A percentile compares a stretch with the other conserved stretches of the same genome.
phyloP scores from a whole-genome alignment of 176 grass and related monocot species.

The Pharus latifolius region DNA sequence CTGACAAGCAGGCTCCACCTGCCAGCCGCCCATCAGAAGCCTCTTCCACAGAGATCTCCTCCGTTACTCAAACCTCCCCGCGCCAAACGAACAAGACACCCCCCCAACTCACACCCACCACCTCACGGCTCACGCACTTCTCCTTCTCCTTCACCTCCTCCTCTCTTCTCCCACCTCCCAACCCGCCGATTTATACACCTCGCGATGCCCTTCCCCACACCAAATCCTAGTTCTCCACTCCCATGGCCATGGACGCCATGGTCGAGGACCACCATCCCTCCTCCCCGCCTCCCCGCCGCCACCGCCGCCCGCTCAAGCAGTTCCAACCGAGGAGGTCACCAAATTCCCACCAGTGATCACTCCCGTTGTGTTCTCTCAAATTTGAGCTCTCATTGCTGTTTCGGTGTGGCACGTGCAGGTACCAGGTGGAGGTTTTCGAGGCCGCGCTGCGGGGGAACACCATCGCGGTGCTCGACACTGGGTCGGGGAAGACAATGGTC shows the following conservation, averaged over 20 bases:
- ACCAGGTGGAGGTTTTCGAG: conserved; percentile 48
- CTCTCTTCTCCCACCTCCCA: background rate
- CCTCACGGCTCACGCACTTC: conserved; percentile 45
- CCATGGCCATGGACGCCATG: background rate
- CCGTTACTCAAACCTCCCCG: background rate
- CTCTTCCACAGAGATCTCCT: background rate
- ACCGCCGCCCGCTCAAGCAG: conserved; percentile 33
- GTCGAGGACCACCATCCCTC: conserved; percentile 9
- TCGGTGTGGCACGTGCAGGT: conserved; percentile 17
- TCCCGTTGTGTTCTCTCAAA: background rate
- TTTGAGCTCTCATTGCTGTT: background rate
- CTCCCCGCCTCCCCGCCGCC: conserved; percentile 12
- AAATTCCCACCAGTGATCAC: background rate
- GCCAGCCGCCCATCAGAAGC: background rate
- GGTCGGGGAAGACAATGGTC: conserved; percentile 55
- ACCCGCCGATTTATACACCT: background rate
- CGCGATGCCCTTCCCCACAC: conserved; percentile 11
- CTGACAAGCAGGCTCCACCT: background rate
- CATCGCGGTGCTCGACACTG: conserved; percentile 54
- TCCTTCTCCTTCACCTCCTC: conserved; percentile 16
- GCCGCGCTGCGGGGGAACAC: conserved; percentile 50
- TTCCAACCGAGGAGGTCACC: conserved; percentile 35
- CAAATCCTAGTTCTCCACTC: background rate
- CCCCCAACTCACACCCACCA: background rate
- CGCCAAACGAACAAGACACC: conserved; percentile 1